Evolutionary conservation across 176 grass and related monocot species (phyloP).

Genomic region (Luzula sylvatica): DNA sequence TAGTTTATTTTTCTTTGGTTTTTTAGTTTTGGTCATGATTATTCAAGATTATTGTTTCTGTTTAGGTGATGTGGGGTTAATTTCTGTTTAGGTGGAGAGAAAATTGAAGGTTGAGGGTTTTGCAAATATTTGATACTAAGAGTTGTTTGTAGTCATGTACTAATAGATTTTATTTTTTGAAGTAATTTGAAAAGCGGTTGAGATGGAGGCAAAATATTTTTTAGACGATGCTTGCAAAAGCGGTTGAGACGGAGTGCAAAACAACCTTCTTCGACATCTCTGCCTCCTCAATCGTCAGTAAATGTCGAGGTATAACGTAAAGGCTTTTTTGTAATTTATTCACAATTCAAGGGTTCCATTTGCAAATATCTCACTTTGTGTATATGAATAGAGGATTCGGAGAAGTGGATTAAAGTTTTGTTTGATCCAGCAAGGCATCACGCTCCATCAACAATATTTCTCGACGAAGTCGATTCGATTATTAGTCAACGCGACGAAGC

Average conservation of each 20-base stretch:
- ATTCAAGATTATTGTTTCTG: too few species aligned
- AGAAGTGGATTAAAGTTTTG: slow-evolving; percentile 77
- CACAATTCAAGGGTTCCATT: too few species aligned
- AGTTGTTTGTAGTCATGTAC: too few species aligned
- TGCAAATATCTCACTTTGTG: background rate
- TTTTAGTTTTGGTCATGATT: too few species aligned
- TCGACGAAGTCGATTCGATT: slow-evolving; percentile 94
- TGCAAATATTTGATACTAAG: too few species aligned
- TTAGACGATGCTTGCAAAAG: slow-evolving; percentile 97
- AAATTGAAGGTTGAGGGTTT: too few species aligned
- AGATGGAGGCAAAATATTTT: too few species aligned
- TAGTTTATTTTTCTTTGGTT: too few species aligned
- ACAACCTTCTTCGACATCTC: slow-evolving; percentile 99
- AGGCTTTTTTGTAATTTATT: slow-evolving; percentile 11
- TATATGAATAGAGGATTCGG: slow-evolving; percentile 81
- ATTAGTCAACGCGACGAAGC: slow-evolving; percentile 90
- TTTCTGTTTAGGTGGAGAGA: too few species aligned
- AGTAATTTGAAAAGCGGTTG: too few species aligned
- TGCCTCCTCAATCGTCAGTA: slow-evolving; percentile 89
- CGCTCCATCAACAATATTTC: slow-evolving; percentile 92
- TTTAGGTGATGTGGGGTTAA: too few species aligned
- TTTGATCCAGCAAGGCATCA: slow-evolving; percentile 95
- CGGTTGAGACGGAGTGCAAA: slow-evolving; percentile 93
- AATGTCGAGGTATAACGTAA: slow-evolving; percentile 62
- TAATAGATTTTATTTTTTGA: too few species aligned